Conservation (phyloP, 2,329 filamentous ascomycete species). For the Cytospora mali region DNA sequence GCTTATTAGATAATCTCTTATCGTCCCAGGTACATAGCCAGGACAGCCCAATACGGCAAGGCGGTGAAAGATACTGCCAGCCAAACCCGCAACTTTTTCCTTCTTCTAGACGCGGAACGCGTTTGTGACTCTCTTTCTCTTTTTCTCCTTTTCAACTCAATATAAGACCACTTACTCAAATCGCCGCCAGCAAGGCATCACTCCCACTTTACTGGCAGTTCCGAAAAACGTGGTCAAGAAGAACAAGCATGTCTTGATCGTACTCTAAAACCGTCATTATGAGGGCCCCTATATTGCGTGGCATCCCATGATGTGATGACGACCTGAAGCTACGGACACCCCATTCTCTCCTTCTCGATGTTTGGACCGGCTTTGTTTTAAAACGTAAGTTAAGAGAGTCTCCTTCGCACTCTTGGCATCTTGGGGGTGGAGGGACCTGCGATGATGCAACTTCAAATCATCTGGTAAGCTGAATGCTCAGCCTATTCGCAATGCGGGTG, state of each 20-base stretch:
- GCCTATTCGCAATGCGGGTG: slow-evolving; percentile 17
- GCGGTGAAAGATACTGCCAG: slow-evolving; percentile 22
- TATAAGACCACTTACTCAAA: slow-evolving; percentile 39
- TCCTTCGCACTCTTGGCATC: not conserved
- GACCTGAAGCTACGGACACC: slow-evolving; percentile 52
- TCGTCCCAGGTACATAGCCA: not conserved
- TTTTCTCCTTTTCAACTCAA: slow-evolving; percentile 31
- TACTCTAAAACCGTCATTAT: slow-evolving; percentile 69
- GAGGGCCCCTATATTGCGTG: slow-evolving; percentile 62
- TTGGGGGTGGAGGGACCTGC: not conserved
- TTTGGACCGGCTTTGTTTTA: not conserved
- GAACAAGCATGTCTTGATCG: slow-evolving; percentile 41
- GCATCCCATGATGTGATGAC: slow-evolving; percentile 69
- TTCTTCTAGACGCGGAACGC: slow-evolving; percentile 6
- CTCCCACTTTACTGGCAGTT: slow-evolving; percentile 52
- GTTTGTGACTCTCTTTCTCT: not conserved
- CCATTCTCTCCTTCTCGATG: not conserved
- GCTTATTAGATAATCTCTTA: slow-evolving; percentile 7
- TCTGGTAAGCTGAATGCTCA: slow-evolving; percentile 30
- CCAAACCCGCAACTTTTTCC: slow-evolving; percentile 18
- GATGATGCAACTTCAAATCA: slow-evolving; percentile 24
- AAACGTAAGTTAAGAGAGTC: slow-evolving; percentile 25
- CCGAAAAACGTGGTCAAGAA: slow-evolving; percentile 62
- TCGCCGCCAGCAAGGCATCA: slow-evolving; percentile 41
- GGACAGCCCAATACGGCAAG: not conserved